Evolutionary conservation across 495 filamentous ascomycete genomes (phyloP), one percentile per base, ranked within the genome.

Genomic region (Hypoxylon subgilvum): DNA sequence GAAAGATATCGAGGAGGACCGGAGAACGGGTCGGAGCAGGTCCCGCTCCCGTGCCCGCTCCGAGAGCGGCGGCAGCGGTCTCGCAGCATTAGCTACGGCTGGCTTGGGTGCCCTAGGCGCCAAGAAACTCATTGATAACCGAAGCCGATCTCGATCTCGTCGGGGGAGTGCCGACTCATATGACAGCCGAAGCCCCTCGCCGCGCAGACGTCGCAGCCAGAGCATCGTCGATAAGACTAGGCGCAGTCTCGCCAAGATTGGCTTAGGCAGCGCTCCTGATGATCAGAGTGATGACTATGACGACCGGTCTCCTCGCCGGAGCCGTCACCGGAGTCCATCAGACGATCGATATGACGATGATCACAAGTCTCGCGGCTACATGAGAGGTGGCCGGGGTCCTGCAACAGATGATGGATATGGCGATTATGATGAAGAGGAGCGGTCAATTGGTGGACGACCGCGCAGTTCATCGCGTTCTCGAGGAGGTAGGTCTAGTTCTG

Each of bases 91-190:
- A 12, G 89, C 88, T 21, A 85, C 88, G 1, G 85, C 85, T 12
- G 91, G 89, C 12, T 73, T 91, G 12, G 80, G 88, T n/a, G 88
- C 90, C 18, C 78, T 91, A 21, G 90, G 85, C 2, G 91, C 85
- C 43, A 96, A 96, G 74, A 88, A 91, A 56, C 76, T 91, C 51
- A 82, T 84, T 61, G 84, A 90, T 51, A 82, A 80, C 50, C 85
- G 83, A 44, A 87, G 84, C 44, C 83, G 84, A 60, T 72, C 69
- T 32, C 77, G 81, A 30, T 73, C 72, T 28, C 77, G 83, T n/a
- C 68, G 68, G 28, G 64, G 71, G 38, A 74, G 71, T 57, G 74
- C 70, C 48, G 73, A 81, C 61, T 83, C 82, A 14, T 76, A 80
- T 52, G 80, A 82, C 50, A 79, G 77, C 58, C 76, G 77, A 28